Evolutionary conservation across 2,329 filamentous ascomycete species (phyloP), one percentile per base, ranked within the genome.

Genomic region (Gnomoniopsis sp.): DNA sequence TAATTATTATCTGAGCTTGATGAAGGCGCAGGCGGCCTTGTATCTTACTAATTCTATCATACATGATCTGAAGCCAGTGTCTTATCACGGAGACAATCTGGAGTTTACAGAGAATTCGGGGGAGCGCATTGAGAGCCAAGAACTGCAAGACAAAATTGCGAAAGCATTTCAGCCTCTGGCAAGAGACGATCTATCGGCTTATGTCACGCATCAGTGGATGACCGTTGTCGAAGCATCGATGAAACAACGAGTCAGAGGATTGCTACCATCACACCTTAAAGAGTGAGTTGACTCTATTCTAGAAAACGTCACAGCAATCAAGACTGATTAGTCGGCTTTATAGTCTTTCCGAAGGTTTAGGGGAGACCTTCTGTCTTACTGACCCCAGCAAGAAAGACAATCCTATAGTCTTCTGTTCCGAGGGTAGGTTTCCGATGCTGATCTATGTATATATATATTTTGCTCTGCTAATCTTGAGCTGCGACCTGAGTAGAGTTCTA

Each of bases 351-450:
- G 88, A 91, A 69, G 88, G 88, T 0, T 70, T 92, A 59, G 89
- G 88, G 0, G 88, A 92, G 68, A 88, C 90, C 0, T 92, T 92
- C 65, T 92, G 88, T 68, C 71, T 92, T 57, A 89, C 87, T 1
- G 89, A 92, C 69, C 88, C 89, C 6, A 88, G 87, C 1, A 77
- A 88, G 57, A 77, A 81, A 2, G 89, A 91, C 61, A 91, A 91
- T 67, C 89, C 88, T 0, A 89, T 91, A 62, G 83, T 91, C 2
- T 90, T 91, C 71, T 87, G 88, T 6, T 91, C 87, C 6, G 86
- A 90, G 79, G 86, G 87, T 88, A 68, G 59, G 51, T 15, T 3
- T 21, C 11, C 11, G 10, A 19, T 11, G 11, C 26, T 17, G 14
- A 10, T n/a, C n/a, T n/a, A n/a, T n/a, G n/a, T n/a, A n/a, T n/a